These are phyloP conservation scores for Dactylis glomerata DNA, from an alignment of 176 grass and related monocot genomes.

Conservation along the genomic window DNA sequence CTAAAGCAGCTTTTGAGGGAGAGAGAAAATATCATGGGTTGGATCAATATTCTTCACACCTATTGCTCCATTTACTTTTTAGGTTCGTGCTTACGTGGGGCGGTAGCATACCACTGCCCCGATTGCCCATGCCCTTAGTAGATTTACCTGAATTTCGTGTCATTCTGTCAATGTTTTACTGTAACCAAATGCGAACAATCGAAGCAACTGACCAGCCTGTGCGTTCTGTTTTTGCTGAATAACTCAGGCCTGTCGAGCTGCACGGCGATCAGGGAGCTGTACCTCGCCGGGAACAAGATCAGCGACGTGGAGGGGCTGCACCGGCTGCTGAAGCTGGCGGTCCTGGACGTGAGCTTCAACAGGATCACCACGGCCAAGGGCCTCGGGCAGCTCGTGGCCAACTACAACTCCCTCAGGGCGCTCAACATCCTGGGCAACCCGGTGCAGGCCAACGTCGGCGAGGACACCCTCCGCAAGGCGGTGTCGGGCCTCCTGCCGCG, in stretches of 20 bases:
- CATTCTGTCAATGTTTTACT: not conserved
- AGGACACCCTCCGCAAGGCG: conserved; percentile 66
- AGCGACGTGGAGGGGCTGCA: conserved; percentile 87
- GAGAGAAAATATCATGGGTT: no score
- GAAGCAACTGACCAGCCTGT: not conserved
- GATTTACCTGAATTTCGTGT: not conserved
- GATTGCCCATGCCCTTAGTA: no score
- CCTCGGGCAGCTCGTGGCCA: conserved; percentile 85
- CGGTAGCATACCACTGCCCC: no score
- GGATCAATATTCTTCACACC: no score
- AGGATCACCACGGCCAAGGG: conserved; percentile 74
- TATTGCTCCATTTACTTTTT: no score
- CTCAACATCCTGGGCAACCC: conserved; percentile 82
- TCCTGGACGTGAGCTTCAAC: conserved; percentile 88
- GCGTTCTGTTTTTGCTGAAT: not conserved
- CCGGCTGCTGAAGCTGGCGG: conserved; percentile 72
- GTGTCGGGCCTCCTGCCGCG: conserved; percentile 60
- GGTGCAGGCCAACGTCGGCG: conserved; percentile 73
- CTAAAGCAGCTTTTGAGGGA: no score
- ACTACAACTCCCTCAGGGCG: conserved; percentile 76
- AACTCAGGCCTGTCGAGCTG: conserved; percentile 63
- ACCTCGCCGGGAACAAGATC: conserved; percentile 93
- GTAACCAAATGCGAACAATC: not conserved
- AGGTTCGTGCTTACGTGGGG: no score
- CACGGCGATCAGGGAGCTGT: conserved; percentile 81